Base-by-base conservation (phyloP, 163 green algal genomes). In the Scenedesmus sp. region DNA sequence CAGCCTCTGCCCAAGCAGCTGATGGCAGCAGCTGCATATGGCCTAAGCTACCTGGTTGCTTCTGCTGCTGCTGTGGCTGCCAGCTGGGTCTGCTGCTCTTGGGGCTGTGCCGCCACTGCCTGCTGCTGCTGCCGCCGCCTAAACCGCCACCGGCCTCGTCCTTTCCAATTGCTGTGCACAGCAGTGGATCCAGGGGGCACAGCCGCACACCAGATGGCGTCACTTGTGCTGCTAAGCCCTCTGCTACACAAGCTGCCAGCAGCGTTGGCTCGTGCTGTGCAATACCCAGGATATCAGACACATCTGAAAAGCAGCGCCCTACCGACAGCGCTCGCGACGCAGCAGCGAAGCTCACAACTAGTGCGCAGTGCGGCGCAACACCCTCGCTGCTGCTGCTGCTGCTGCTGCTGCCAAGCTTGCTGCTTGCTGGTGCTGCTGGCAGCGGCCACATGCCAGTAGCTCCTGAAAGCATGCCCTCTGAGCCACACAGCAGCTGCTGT, bases 361-460 rank as follows among this genome's bases (percentile, higher is more conserved):
- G 7, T 2, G 26, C 64, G 15, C 18, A 59, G 52, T 92, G 81
- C 34, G 52, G 20, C 3, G 15, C 82, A 3, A 55, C 82, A 86
- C 18, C 8, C 4, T 46, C 34, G 34, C 34, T 46, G 34, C 34
- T 46, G 34, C 54, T 56, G 20, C 85, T 90, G 66, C 46, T 66
- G 73, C 34, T 59, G 34, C n/a, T 62, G 34, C 9, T 20, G 3
- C 55, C 9, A 52, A 23, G 20, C 20, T 20, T 13, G 23, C 57
- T 52, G 57, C 13, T 59, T 8, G 1, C 34, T 79, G 84, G 60
- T 56, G 62, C 13, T 2, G 84, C 12, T 20, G 70, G 34, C 4
- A 92, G 9, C 15, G 88, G 46, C 81, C 81, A 92, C 81, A 92
- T 64, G 54, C 88, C 88, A 18, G 81, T 92, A 3, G 54, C 81